Conservation (phyloP, 331 rosid species). For the Quercus lobata region DNA sequence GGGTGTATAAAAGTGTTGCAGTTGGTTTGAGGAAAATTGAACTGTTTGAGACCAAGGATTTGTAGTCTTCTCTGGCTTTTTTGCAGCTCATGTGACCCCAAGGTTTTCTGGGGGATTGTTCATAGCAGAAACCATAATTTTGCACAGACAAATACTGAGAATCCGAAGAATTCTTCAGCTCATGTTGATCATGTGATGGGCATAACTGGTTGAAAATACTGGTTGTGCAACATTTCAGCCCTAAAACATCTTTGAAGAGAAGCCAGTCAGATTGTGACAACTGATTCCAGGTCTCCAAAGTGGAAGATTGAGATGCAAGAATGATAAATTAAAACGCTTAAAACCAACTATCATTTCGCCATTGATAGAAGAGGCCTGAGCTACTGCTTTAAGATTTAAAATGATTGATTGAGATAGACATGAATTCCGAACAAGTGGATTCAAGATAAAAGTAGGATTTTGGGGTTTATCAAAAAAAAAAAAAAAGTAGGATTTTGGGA, state of each 20-base stretch:
- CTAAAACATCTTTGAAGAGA: slow-evolving; percentile 2
- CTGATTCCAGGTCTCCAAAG: slow-evolving; percentile 13
- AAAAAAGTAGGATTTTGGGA: not conserved
- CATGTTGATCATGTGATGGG: slow-evolving; percentile 17
- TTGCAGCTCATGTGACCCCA: slow-evolving; percentile 2
- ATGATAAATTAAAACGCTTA: not conserved
- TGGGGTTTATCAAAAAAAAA: no score
- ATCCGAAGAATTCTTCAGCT: slow-evolving; percentile 11
- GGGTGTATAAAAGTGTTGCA: slow-evolving; percentile 87
- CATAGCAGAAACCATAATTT: slow-evolving; percentile 20
- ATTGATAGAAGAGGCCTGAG: not conserved
- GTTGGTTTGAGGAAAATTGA: slow-evolving; percentile 53
- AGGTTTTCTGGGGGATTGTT: slow-evolving; percentile 13
- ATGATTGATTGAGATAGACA: not conserved
- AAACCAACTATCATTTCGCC: not conserved
- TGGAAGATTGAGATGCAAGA: not conserved
- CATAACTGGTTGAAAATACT: not conserved
- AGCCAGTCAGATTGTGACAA: slow-evolving; percentile 13
- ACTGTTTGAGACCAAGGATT: slow-evolving; percentile 8
- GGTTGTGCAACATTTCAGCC: slow-evolving; percentile 13
- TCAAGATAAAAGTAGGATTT: not conserved
- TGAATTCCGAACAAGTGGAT: not conserved
- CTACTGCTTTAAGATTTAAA: not conserved
- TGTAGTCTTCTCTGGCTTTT: not conserved
- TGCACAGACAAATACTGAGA: not conserved